phyloP scores from a whole-genome alignment of 768 basidiomycete species.

The Suillus spraguei region DNA sequence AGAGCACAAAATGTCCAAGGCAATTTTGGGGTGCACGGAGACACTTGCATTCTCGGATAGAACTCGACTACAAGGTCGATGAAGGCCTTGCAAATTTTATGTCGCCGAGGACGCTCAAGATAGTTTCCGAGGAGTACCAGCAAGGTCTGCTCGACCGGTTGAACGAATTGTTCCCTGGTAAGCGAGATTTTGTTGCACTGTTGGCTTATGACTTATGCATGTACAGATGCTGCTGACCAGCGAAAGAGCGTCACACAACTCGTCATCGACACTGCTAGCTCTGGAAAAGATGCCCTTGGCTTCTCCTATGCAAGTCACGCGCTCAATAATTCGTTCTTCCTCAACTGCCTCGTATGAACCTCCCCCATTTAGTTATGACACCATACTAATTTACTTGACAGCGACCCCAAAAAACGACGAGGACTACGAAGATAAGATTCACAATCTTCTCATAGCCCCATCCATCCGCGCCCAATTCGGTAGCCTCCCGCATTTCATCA shows the following conservation, averaged over 20 bases:
- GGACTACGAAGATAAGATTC: conserved; percentile 22
- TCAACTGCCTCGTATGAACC: conserved; percentile 76
- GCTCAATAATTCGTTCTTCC: conserved; percentile 95
- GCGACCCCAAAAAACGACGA: conserved; percentile 35
- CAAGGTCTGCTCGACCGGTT: conserved; percentile 78
- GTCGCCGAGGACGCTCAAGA: conserved; percentile 68
- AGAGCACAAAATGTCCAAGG: conserved; percentile 13
- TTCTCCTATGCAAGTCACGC: conserved; percentile 94
- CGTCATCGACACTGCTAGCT: conserved; percentile 64
- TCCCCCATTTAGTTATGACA: neutral
- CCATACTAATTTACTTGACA: conserved; percentile 17
- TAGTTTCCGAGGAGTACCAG: conserved; percentile 83
- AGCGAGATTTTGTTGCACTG: conserved; percentile 21
- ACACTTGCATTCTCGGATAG: conserved; percentile 50
- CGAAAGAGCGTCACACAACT: conserved; percentile 67
- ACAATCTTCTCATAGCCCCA: conserved; percentile 20
- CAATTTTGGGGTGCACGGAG: conserved; percentile 30
- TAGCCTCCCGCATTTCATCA: conserved; percentile 67
- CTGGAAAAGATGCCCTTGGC: conserved; percentile 60
- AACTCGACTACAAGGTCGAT: conserved; percentile 67
- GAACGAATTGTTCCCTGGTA: conserved; percentile 76
- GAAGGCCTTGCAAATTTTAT: conserved; percentile 80
- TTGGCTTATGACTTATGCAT: neutral
- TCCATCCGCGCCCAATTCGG: conserved; percentile 51
- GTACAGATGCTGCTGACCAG: conserved; percentile 56